A percentile compares a stretch with the other conserved stretches of the same genome.
Evolutionary conservation across 2,329 filamentous ascomycete genomes (phyloP).

Genomic region (Arthrobotrys pseudoclavata): DNA sequence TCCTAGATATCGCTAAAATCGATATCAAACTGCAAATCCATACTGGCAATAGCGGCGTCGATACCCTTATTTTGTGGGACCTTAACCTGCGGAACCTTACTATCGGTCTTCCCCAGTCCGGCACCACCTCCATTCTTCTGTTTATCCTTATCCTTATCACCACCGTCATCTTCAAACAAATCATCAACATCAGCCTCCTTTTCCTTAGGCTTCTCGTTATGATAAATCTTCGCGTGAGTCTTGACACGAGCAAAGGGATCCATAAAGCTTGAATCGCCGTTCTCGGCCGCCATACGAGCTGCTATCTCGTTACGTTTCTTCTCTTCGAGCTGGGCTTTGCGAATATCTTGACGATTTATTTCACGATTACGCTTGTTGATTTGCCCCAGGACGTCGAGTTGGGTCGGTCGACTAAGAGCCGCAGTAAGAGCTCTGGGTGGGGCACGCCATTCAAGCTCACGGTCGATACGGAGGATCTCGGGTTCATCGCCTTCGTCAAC

Average conservation of each 20-base stretch:
- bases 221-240: conserved; percentile 77
- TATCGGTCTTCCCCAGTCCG: conserved; percentile 69
- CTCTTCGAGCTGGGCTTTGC: conserved; percentile 88
- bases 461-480: conserved; percentile 69
- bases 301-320: conserved; percentile 75
- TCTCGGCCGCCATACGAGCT: conserved; percentile 74
- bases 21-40: conserved; percentile 57
- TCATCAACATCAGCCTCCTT: conserved; percentile 69
- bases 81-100: conserved; percentile 67
- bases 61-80: conserved; percentile 69
- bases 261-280: conserved; percentile 71
- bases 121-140: conserved; percentile 67
- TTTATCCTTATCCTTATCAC: conserved; percentile 69
- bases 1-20: conserved; percentile 35
- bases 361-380: conserved; percentile 88
- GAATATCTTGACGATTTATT: conserved; percentile 88
- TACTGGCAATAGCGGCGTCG: conserved; percentile 70
- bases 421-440: conserved; percentile 69
- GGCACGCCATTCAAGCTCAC: conserved; percentile 73
- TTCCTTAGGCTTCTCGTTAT: conserved; percentile 67
- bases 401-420: conserved; percentile 70
- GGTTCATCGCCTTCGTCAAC: conserved; percentile 73
- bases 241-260: conserved; percentile 74
- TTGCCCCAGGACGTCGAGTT: conserved; percentile 82
- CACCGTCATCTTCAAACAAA: conserved; percentile 65